Evolutionary conservation across 2,329 filamentous ascomycete genomes (phyloP), one percentile per base, ranked within the genome.

Genomic region (Pyrenochaeta sp.): DNA sequence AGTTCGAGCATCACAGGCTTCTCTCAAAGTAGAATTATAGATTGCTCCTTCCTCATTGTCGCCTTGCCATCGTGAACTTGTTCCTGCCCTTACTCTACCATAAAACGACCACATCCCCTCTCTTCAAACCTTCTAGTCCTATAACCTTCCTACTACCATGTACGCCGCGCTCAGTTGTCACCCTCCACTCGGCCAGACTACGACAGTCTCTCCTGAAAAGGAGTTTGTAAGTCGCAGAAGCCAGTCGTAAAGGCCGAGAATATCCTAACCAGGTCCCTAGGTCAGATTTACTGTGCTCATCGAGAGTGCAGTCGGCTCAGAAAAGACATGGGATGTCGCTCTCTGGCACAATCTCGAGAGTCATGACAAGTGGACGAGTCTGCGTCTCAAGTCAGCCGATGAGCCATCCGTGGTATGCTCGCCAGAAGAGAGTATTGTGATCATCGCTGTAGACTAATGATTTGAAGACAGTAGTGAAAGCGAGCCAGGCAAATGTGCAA

Each of bases 121-220:
- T 22, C 34, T 22, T 40, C 50, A 50, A 30, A 37, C 45, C 15
- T 22, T 42, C 34, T 49, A 19, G 22, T 12, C 9, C 19, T 13
- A n/a, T 27, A 25, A 28, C 3, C 2, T 25, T 53, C 24, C 51
- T 44, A 25, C 54, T 58, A 59, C 52, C 50, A 82, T 85, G 76
- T 84, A 84, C 71, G 83, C 85, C 24, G 81, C 82, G 60, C 76
- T 90, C 13, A 84, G 82, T 5, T 87, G 83, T 58, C 89, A 88
- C 69, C 93, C 93, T 12, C 87, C 92, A 1, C 78, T 97, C 50
- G 91, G 89, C 1, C 91, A 93, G 72, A 84, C 91, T 25, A 93
- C 91, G 1, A 82, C 86, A 48, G 71, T 91, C 22, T 76, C 81
- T 27, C 71, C 78, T 39, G 67, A 75, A 19, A 74, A 77, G 55